Conservation (phyloP, 345 rosid species). For the Ceriops zippeliana region DNA sequence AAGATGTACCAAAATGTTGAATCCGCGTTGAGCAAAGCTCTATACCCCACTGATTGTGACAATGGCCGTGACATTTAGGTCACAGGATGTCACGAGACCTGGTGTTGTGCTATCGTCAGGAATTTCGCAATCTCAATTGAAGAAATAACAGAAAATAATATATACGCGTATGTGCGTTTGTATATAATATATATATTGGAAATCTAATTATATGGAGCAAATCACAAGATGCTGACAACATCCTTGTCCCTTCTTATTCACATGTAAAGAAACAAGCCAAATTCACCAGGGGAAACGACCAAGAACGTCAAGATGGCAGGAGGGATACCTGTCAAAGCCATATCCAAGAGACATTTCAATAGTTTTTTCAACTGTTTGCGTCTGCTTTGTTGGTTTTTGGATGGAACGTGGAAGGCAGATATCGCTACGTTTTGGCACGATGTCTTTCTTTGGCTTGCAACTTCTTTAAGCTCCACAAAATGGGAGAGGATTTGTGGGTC, state of each 20-base stretch:
- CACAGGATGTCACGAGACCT: slow-evolving; percentile 46
- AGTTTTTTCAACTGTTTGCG: slow-evolving; percentile 6
- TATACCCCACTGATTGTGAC: slow-evolving; percentile 17
- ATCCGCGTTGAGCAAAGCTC: neutral
- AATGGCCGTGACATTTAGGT: slow-evolving; percentile 17
- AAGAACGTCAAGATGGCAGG: neutral
- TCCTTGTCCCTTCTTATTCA: slow-evolving; percentile 9
- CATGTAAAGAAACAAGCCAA: slow-evolving; percentile 2
- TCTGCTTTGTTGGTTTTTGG: slow-evolving; percentile 22
- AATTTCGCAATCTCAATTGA: neutral
- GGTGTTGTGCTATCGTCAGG: slow-evolving; percentile 8
- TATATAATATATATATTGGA: neutral
- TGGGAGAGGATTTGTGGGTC: neutral
- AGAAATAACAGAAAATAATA: neutral
- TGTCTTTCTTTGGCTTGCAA: neutral
- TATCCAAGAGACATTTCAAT: slow-evolving; percentile 7
- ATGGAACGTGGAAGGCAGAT: slow-evolving; percentile 20
- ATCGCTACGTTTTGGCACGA: slow-evolving; percentile 15
- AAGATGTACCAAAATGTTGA: neutral
- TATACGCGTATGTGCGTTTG: too few relatives aligned
- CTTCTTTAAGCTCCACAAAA: slow-evolving; percentile 6
- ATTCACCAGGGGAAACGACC: slow-evolving; percentile 3
- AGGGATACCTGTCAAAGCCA: neutral
- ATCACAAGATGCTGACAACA: slow-evolving; percentile 1
- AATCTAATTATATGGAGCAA: slow-evolving; percentile 1